These are phyloP conservation scores for Pichia cephalocereana DNA, from an alignment of 805 yeast genomes.

Conservation along the genomic window DNA sequence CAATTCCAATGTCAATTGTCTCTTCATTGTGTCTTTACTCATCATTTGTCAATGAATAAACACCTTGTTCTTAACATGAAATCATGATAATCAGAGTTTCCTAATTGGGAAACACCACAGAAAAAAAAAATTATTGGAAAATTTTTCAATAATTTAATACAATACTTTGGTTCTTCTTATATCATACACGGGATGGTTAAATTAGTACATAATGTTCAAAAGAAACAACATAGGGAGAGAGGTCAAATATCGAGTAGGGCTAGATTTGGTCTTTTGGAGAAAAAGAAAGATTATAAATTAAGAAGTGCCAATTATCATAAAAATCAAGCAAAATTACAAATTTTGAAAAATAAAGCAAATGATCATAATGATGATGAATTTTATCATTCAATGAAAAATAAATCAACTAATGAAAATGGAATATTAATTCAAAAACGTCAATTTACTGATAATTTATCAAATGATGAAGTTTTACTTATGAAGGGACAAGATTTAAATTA, in stretches of 20 bases:
- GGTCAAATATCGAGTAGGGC: conserved; percentile 72
- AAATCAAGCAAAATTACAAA: conserved; percentile 56
- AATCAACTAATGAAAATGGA: conserved; percentile 62
- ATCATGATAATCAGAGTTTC: background rate
- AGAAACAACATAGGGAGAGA: conserved; percentile 93
- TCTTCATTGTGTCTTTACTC: too few species aligned
- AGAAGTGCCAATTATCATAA: conserved; percentile 50
- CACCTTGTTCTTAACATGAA: too few species aligned
- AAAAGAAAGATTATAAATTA: conserved; percentile 72
- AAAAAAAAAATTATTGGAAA: too few species aligned
- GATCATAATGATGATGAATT: conserved; percentile 89
- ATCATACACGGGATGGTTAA: conserved; percentile 68
- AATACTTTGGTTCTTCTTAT: too few species aligned
- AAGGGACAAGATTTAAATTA: conserved; percentile 91
- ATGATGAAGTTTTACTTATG: conserved; percentile 71
- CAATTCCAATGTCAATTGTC: too few species aligned
- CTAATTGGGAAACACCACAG: background rate
- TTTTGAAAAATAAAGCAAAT: conserved; percentile 62
- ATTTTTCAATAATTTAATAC: too few species aligned
- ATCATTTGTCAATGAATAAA: too few species aligned
- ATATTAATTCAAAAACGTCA: conserved; percentile 58
- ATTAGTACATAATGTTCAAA: conserved; percentile 82
- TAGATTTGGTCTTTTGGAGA: conserved; percentile 79
- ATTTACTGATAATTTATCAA: conserved; percentile 41
- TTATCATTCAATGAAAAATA: conserved; percentile 83